These are phyloP conservation scores for Globisporangium heterothallicum DNA, from an alignment of 352 stramenopile species.

Conservation along the genomic window DNA sequence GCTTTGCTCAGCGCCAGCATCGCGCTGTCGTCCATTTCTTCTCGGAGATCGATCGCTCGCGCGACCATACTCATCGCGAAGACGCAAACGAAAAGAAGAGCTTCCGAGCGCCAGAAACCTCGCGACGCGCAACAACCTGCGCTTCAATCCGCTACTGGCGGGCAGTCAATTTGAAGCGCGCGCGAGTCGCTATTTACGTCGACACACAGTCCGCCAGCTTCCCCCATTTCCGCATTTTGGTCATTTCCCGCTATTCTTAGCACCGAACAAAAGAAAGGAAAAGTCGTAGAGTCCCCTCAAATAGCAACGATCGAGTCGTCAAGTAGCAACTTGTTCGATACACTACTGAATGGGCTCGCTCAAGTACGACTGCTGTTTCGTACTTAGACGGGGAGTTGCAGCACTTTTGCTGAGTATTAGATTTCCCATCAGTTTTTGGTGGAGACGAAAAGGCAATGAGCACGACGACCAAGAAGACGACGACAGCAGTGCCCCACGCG, in stretches of 20 bases:
- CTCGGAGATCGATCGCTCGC: constrained; percentile 33
- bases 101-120: too few species aligned
- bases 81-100: neutral
- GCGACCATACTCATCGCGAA: constrained; percentile 34
- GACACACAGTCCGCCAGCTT: neutral
- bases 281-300: neutral
- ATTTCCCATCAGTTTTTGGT: too few species aligned
- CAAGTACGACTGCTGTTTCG: neutral
- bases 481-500: constrained; percentile 10
- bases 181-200: neutral
- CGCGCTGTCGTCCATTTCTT: constrained; percentile 36
- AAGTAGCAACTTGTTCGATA: neutral
- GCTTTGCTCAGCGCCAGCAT: neutral
- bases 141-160: neutral
- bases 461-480: constrained; percentile 11
- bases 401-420: too few species aligned
- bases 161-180: too few species aligned
- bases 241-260: neutral
- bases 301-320: neutral
- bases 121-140: neutral
- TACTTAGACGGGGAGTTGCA: neutral
- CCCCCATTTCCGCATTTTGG: neutral
- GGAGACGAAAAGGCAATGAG: constrained; percentile 7
- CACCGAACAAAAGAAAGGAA: neutral
- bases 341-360: neutral